Conservation (phyloP, 2,329 filamentous ascomycete species). For the Penicillium sp. region DNA sequence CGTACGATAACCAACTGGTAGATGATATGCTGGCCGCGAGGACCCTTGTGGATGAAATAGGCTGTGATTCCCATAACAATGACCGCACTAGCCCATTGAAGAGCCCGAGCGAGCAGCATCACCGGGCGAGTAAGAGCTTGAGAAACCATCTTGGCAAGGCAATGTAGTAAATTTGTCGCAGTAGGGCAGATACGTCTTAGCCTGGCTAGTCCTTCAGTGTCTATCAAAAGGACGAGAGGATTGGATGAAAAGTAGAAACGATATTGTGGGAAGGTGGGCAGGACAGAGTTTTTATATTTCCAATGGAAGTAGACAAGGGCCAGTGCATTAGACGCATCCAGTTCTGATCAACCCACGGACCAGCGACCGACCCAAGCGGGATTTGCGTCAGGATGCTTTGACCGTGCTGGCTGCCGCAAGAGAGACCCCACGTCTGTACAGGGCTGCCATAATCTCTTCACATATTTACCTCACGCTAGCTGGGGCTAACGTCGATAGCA, state of each 20-base stretch:
- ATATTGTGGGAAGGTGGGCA: background rate
- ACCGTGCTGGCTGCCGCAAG: constrained; percentile 13
- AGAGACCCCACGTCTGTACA: constrained; percentile 14
- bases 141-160: constrained; percentile 27
- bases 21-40: constrained; percentile 40
- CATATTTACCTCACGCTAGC: background rate
- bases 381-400: constrained; percentile 22
- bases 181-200: background rate
- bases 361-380: background rate
- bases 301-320: background rate
- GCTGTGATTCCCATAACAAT: constrained; percentile 50
- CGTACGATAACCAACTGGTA: constrained; percentile 49
- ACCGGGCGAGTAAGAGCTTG: constrained; percentile 35
- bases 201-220: background rate
- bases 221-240: background rate
- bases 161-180: background rate
- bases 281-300: constrained; percentile 12
- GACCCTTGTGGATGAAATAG: constrained; percentile 43
- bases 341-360: constrained; percentile 14
- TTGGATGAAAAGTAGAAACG: background rate
- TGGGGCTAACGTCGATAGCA: background rate
- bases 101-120: constrained; percentile 33
- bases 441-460: constrained; percentile 5
- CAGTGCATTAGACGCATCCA: constrained; percentile 8
- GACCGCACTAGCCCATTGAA: constrained; percentile 46